Conservation (phyloP, 2,329 filamentous ascomycete genomes). For the Magnaporthiopsis rhizophila region DNA sequence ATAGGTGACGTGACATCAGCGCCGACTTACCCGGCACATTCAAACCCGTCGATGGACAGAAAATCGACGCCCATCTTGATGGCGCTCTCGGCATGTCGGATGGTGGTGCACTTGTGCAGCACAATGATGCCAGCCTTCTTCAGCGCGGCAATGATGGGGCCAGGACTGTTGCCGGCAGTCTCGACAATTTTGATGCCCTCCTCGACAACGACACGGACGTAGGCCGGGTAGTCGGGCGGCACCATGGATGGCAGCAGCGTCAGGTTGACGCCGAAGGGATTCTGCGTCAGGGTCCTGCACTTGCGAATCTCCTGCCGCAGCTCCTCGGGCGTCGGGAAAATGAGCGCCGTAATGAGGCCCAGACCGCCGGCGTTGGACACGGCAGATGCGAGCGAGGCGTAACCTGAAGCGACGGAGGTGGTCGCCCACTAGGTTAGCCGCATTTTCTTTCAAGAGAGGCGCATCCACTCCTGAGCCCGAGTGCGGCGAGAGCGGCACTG, state of each 20-base stretch:
- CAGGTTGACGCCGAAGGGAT: slow-evolving; percentile 88
- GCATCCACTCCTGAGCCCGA: background rate
- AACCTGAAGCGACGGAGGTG: slow-evolving; percentile 52
- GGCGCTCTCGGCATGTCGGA: slow-evolving; percentile 84
- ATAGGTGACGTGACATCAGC: background rate
- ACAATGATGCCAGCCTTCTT: slow-evolving; percentile 74
- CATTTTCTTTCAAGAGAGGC: background rate
- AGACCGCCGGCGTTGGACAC: slow-evolving; percentile 77
- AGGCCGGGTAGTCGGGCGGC: slow-evolving; percentile 86
- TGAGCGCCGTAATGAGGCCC: slow-evolving; percentile 79
- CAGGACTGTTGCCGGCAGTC: slow-evolving; percentile 52
- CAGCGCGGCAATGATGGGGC: slow-evolving; percentile 79
- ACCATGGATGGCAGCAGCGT: slow-evolving; percentile 86
- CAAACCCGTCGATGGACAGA: slow-evolving; percentile 92
- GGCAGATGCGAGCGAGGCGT: slow-evolving; percentile 68
- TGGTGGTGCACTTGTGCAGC: slow-evolving; percentile 96
- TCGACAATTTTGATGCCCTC: slow-evolving; percentile 83
- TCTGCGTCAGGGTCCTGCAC: slow-evolving; percentile 70
- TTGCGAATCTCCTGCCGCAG: slow-evolving; percentile 88
- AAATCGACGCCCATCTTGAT: slow-evolving; percentile 95
- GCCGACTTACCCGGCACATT: slow-evolving; percentile 63
- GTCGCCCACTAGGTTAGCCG: background rate
- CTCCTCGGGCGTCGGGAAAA: slow-evolving; percentile 85
- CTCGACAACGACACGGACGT: slow-evolving; percentile 86
- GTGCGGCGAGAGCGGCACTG: background rate